phyloP scores from a whole-genome alignment of 208 protist genomes.

The Acanthamoeba healyi region DNA sequence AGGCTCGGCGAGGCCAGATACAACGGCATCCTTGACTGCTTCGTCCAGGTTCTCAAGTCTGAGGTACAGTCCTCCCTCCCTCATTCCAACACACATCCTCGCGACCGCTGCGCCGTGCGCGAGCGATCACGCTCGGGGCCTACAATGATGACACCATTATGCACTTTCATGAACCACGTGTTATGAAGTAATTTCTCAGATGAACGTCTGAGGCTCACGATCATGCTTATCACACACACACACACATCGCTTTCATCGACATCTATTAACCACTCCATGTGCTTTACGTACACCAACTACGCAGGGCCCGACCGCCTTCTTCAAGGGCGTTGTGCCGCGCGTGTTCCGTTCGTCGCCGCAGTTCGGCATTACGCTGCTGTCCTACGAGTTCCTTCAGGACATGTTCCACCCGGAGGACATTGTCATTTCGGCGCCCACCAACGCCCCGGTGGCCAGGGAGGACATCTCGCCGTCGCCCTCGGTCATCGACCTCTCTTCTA shows the following conservation, averaged over 20 bases:
- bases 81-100: too few species aligned
- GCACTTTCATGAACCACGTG: not conserved
- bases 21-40: conserved; percentile 86
- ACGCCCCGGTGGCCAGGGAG: conserved; percentile 79
- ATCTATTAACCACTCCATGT: too few species aligned
- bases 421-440: conserved; percentile 75
- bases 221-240: not conserved
- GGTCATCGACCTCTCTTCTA: conserved; percentile 6
- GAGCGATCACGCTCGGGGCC: too few species aligned
- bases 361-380: conserved; percentile 88
- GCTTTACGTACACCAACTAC: too few species aligned
- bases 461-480: conserved; percentile 67
- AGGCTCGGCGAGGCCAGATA: conserved; percentile 85
- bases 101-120: too few species aligned
- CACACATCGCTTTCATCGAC: too few species aligned
- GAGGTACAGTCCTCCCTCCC: conserved; percentile 58
- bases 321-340: conserved; percentile 85
- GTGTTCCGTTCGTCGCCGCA: conserved; percentile 86
- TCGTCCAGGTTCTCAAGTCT: conserved; percentile 75
- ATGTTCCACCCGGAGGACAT: conserved; percentile 77
- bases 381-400: conserved; percentile 88
- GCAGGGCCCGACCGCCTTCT: conserved; percentile 85
- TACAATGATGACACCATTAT: not conserved
- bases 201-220: not conserved
- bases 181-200: conserved; percentile 6